A percentile compares a stretch with the other conserved stretches of the same genome.
phyloP scores from a whole-genome alignment of 371 early-diverging fungal genomes.

The Phascolomyces articulosus region DNA sequence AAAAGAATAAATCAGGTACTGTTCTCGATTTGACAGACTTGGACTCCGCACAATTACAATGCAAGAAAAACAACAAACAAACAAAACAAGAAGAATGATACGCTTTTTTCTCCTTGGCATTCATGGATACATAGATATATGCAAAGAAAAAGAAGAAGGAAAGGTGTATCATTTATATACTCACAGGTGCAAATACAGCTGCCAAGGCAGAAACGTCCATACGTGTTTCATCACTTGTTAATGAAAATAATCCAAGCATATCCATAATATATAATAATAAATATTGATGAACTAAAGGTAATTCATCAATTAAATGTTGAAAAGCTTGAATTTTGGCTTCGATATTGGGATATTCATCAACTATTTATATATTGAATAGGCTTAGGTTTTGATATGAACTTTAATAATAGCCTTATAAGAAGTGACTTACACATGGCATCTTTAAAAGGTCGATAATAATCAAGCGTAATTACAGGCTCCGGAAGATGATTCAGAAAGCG shows the following conservation, averaged over 20 bases:
- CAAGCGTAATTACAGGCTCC: constrained; percentile 59
- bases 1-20: neutral
- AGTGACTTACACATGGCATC: constrained; percentile 45
- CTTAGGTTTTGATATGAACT: neutral
- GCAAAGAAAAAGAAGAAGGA: too few species aligned
- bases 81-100: too few species aligned
- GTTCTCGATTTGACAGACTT: too few species aligned
- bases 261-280: constrained; percentile 64
- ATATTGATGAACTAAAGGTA: constrained; percentile 59
- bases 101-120: too few species aligned
- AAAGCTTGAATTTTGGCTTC: constrained; percentile 53
- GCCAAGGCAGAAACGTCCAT: constrained; percentile 64
- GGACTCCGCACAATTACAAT: too few species aligned
- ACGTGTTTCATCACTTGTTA: constrained; percentile 49
- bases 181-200: constrained; percentile 66
- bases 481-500: constrained; percentile 68
- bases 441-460: constrained; percentile 57
- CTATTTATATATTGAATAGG: constrained; percentile 11
- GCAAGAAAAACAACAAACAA: too few species aligned
- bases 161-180: too few species aligned
- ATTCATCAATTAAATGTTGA: constrained; percentile 50
- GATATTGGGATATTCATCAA: constrained; percentile 34
- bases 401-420: neutral
- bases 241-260: constrained; percentile 55
- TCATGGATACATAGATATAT: too few species aligned